Percentiles rank a stretch among this genome's conserved stretches.
Evolutionary conservation across 129 eudicot genomes (phyloP).

Genomic region (Escallonia herrerae): DNA sequence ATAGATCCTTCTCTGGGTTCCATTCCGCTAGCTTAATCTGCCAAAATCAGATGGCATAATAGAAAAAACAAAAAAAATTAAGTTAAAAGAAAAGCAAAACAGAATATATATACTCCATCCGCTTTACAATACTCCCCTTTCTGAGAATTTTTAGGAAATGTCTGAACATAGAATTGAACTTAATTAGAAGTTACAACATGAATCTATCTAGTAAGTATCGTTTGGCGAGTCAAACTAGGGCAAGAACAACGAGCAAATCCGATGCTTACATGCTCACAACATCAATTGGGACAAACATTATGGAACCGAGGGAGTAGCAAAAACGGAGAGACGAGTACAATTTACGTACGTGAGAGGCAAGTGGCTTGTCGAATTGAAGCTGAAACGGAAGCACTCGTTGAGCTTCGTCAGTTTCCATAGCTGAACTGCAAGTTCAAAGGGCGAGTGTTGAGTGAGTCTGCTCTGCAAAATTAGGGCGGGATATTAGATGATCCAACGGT

Average conservation of each 20-base stretch:
- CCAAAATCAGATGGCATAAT: slow-evolving; percentile 3
- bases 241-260: too few species aligned
- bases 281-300: not conserved
- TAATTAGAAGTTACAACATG: too few species aligned
- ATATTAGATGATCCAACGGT: not conserved
- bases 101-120: too few species aligned
- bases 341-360: slow-evolving; percentile 63
- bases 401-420: slow-evolving; percentile 67
- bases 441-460: too few species aligned
- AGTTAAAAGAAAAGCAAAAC: not conserved
- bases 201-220: too few species aligned
- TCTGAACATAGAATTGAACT: too few species aligned
- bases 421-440: too few species aligned
- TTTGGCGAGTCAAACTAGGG: too few species aligned
- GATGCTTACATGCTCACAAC: too few species aligned
- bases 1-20: slow-evolving; percentile 95
- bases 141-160: too few species aligned
- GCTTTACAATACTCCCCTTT: too few species aligned
- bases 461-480: not conserved
- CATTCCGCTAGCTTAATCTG: slow-evolving; percentile 91
- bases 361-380: slow-evolving; percentile 94
- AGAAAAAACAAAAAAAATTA: not conserved
- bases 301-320: not conserved
- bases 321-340: not conserved
- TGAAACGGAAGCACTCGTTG: slow-evolving; percentile 71